phyloP scores from a whole-genome alignment of 768 basidiomycete species.

The Phanerodontia chrysosporium region DNA sequence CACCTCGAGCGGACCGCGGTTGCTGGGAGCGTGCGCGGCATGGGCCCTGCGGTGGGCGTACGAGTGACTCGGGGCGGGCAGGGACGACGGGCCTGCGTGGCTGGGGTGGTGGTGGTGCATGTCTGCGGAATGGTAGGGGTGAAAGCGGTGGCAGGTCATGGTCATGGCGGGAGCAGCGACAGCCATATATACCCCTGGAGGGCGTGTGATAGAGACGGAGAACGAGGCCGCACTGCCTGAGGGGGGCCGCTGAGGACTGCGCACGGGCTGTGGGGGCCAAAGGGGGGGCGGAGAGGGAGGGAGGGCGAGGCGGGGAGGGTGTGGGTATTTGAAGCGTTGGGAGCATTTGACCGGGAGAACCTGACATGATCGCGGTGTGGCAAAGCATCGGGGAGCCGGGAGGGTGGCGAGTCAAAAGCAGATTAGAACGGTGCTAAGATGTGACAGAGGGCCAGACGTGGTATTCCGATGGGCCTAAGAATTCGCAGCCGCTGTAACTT shows the following conservation, averaged over 20 bases:
- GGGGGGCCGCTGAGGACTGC: background rate
- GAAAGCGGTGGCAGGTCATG: background rate
- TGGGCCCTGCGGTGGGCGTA: background rate
- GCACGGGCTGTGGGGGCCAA: background rate
- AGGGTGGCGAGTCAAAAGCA: slow-evolving; percentile 8
- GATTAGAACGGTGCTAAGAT: slow-evolving; percentile 10
- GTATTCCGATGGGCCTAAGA: slow-evolving; percentile 2
- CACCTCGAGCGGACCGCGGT: slow-evolving; percentile 2
- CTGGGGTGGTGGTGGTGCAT: background rate
- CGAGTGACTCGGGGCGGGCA: background rate
- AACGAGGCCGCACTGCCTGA: background rate
- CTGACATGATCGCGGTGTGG: slow-evolving; percentile 12
- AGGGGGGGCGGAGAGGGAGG: background rate
- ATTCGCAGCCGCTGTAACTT: background rate
- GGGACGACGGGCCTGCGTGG: background rate
- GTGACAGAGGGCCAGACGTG: slow-evolving; percentile 4
- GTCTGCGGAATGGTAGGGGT: background rate
- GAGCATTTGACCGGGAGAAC: background rate
- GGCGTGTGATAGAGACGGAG: background rate
- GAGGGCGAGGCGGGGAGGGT: background rate
- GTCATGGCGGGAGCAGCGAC: background rate
- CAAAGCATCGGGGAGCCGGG: slow-evolving; percentile 6
- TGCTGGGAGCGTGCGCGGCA: background rate
- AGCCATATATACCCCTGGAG: background rate
- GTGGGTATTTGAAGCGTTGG: slow-evolving; percentile 3